Evolutionary conservation across 2,329 filamentous ascomycete genomes (phyloP).

Genomic region (Pseudocercospora macadamiae): DNA sequence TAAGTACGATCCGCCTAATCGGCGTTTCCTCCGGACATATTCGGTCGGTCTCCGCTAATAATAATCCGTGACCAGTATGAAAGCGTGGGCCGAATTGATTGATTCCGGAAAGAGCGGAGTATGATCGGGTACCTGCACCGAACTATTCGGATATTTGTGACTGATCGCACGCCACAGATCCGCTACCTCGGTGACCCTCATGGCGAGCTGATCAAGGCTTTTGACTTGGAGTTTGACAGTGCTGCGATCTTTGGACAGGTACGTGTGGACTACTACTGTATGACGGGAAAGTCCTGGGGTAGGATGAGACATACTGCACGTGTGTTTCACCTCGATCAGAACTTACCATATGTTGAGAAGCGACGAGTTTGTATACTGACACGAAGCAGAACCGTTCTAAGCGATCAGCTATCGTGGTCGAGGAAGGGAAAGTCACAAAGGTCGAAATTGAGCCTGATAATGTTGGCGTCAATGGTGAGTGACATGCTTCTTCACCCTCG

Average conservation of each 20-base stretch:
- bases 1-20: slow-evolving; percentile 43
- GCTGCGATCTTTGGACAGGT: slow-evolving; percentile 72
- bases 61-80: slow-evolving; percentile 57
- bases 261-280: background rate
- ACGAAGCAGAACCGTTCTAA: slow-evolving; percentile 70
- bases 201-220: slow-evolving; percentile 76
- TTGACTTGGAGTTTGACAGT: slow-evolving; percentile 82
- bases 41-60: slow-evolving; percentile 2
- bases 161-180: slow-evolving; percentile 58
- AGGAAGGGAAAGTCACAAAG: slow-evolving; percentile 82
- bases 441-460: slow-evolving; percentile 80
- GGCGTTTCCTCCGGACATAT: background rate
- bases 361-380: background rate
- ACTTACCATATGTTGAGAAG: background rate
- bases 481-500: too few relatives aligned
- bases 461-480: slow-evolving; percentile 15
- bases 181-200: slow-evolving; percentile 86
- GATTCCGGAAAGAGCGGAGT: slow-evolving; percentile 79
- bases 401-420: slow-evolving; percentile 80
- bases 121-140: slow-evolving; percentile 31
- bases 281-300: background rate
- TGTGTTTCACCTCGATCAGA: background rate
- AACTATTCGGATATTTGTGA: slow-evolving; percentile 1
- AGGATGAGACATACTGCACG: background rate
- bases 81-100: slow-evolving; percentile 79